Conservation (phyloP, 257 asterid genomes). For the Mitragyna speciosa region DNA sequence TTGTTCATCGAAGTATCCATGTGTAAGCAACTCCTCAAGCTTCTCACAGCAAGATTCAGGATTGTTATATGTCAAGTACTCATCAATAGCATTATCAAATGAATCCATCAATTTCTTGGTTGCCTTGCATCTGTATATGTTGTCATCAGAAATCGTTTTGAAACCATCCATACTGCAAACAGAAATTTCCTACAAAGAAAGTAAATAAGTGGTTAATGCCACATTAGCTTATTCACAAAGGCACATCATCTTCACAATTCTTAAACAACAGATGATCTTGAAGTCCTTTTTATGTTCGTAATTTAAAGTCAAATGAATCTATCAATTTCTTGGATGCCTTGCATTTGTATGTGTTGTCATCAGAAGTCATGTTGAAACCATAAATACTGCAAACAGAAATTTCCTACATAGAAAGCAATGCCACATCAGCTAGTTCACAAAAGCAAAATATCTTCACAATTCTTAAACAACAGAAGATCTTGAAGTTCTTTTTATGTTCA, state of each 20-base stretch:
- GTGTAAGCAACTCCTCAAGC: conserved; percentile 59
- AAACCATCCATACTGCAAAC: conserved; percentile 5
- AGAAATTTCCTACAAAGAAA: conserved; percentile 37
- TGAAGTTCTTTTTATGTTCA: not conserved
- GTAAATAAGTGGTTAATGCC: not conserved
- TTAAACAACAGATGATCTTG: not conserved
- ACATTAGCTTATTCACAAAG: not conserved
- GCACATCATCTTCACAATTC: too few relatives aligned
- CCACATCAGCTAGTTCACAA: not conserved
- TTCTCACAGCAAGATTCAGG: conserved; percentile 48
- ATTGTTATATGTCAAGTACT: conserved; percentile 43
- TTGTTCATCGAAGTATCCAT: conserved; percentile 18
- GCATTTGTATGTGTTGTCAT: conserved; percentile 14
- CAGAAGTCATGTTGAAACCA: conserved; percentile 6
- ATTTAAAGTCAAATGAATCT: conserved; percentile 28
- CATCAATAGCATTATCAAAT: conserved; percentile 39
- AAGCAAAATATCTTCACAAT: not conserved
- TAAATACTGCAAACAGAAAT: conserved; percentile 10
- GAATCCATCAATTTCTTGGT: conserved; percentile 30
- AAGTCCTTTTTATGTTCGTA: not conserved
- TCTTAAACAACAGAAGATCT: not conserved
- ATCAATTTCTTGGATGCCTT: conserved; percentile 28
- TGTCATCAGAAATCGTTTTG: conserved; percentile 7
- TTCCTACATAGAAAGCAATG: conserved; percentile 35
- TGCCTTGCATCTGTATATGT: conserved; percentile 14